Evolutionary conservation across 805 yeast species (phyloP), one percentile per base, ranked within the genome.

Genomic region (Wickerhamiella shivajii): DNA sequence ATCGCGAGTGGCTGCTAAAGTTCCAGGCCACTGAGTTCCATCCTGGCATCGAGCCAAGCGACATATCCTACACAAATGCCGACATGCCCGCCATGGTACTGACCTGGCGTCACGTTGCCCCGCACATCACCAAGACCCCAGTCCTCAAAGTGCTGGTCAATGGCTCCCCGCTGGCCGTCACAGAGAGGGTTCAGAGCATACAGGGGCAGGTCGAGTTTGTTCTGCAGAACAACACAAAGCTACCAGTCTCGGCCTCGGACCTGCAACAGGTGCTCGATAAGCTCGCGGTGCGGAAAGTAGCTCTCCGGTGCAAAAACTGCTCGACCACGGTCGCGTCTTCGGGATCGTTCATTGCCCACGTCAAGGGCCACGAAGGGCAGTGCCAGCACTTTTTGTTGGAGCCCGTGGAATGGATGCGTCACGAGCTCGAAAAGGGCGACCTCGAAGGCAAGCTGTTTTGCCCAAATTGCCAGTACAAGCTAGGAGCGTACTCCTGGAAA

Each of bases 401-500:
- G 54, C 97, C 97, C 0, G 57, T 87, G 34, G 64, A 64, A 21
- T 90, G 98, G 98, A 90, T 90, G 98, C 69, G 75, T 39, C 60
- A 61, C 4, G 94, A 81, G 51, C 58, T 87, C 24, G 72, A 66
- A 29, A 65, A 67, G 44, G 80, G 80, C 22, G 77, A 73, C 33
- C 47, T 90, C 6, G 96, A 87, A 52, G 98, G 98, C 2, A 80
- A 77, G 48, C 71, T 90, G 27, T 53, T 58, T 8, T 90, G 98
- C 53, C 90, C 90, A 2, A 77, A 75, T 48, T 90, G 98, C 59
- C 60, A 61, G 4, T 63, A 78, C 11, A 90, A 87, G 57, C 70
- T 90, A 2, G 98, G 98, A 10, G 84, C 81, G 0, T 90, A 84
- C 52, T 71, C 75, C 41, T 90, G 98, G 98, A 79, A 75, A 47